Evolutionary conservation across 768 basidiomycete species (phyloP).

Genomic region (Cyclocybe cylindracea): DNA sequence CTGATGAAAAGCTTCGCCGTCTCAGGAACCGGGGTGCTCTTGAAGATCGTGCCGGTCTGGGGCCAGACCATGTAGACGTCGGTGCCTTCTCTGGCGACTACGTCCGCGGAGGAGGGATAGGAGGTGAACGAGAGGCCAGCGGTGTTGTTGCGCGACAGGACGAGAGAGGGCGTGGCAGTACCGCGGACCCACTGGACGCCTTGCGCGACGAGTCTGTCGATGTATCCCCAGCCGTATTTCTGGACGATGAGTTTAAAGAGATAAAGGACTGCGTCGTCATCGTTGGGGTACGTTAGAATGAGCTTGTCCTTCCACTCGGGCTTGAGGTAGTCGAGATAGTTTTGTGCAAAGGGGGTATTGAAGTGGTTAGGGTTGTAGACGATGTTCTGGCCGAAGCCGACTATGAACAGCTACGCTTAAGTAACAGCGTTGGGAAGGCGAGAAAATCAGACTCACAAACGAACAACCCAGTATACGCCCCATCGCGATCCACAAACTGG

Average conservation of each 20-base stretch:
- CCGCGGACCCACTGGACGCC: constrained; percentile 22
- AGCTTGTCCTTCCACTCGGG: constrained; percentile 14
- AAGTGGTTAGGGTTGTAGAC: constrained; percentile 17
- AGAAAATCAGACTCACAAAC: constrained; percentile 17
- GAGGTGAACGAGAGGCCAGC: constrained; percentile 5
- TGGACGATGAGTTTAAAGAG: constrained; percentile 21
- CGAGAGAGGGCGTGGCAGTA: constrained; percentile 22
- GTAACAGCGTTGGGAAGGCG: not conserved
- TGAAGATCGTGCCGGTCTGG: constrained; percentile 23
- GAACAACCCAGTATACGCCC: constrained; percentile 20
- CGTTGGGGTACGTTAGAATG: constrained; percentile 26
- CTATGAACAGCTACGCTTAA: not conserved
- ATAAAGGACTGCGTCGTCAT: constrained; percentile 28
- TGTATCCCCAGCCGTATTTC: constrained; percentile 21
- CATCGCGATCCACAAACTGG: constrained; percentile 23
- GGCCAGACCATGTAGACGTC: constrained; percentile 27
- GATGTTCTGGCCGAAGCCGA: constrained; percentile 16
- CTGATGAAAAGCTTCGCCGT: constrained; percentile 22
- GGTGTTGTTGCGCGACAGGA: constrained; percentile 10
- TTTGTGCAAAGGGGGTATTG: constrained; percentile 8
- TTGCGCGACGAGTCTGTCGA: constrained; percentile 17
- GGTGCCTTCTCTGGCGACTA: not conserved
- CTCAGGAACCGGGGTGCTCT: constrained; percentile 15
- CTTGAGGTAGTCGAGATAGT: constrained; percentile 14
- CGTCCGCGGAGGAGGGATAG: not conserved